Evolutionary conservation across 1,284 basidiomycete species (phyloP), one percentile per base, ranked within the genome.

Genomic region (Amylostereum areolatum): DNA sequence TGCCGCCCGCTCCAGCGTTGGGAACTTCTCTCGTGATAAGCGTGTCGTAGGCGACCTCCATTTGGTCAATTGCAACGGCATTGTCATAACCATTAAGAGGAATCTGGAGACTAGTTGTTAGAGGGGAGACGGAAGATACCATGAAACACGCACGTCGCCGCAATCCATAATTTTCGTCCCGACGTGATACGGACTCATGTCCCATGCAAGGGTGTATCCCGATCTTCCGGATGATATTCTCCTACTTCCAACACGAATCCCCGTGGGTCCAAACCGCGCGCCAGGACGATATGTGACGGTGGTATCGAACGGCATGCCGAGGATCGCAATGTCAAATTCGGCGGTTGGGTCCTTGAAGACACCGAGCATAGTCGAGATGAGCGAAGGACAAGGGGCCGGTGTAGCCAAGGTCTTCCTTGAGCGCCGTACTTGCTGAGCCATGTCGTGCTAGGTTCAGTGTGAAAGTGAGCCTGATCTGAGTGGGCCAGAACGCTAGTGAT

Each of bases 271-370:
- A 68, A 92, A 92, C 3, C 89, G 78, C 27, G 89, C 89, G 52
- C 85, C 86, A 47, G 85, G 77, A 50, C 88, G 70, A 59, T 86
- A 89, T 1, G 74, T 74, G 11, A 85, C 82, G 2, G 71, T 77
- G 4, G 87, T 90, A 59, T 92, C 89, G 59, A 92, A 90, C 0
- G 89, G 89, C 70, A 90, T 81, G 5, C 89, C 90, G 6, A 92
- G 66, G 40, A 92, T 64, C 1, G 86, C 88, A 49, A 91, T 80
- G 61, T 90, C 87, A 59, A 87, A 89, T 4, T 63, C 50, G 3
- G 60, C 62, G 10, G 62, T 62, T 51, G 74, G 72, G 51, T 85
- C 74, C 74, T 53, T 88, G 82, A 29, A 90, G 69, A 59, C 87
- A 89, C 45, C 77, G 77, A n/a, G 70, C 62, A 57, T 88, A 89